Conservation (phyloP, 371 early-diverging fungal genomes). For the Rhizopus microsporus region DNA sequence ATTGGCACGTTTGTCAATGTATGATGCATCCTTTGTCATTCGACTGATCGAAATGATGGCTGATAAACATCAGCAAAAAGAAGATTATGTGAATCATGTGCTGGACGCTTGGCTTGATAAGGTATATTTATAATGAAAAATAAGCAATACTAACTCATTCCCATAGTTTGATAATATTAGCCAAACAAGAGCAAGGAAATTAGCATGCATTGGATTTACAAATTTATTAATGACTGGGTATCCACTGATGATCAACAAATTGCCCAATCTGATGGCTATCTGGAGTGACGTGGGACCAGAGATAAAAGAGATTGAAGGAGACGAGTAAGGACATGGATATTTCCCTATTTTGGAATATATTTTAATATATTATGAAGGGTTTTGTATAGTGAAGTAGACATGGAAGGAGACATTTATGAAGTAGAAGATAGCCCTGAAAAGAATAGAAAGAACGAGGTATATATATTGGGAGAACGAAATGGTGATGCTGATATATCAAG, state of each 20-base stretch:
- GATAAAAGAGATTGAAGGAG: constrained; percentile 58
- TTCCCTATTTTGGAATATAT: not conserved
- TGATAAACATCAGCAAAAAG: constrained; percentile 45
- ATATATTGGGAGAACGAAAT: not conserved
- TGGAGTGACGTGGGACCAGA: constrained; percentile 70
- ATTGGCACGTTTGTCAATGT: constrained; percentile 65
- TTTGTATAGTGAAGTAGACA: constrained; percentile 64
- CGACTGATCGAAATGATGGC: constrained; percentile 46
- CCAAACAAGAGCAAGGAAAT: constrained; percentile 71
- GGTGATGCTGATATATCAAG: not conserved
- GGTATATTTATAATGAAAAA: constrained; percentile 33
- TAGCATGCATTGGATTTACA: constrained; percentile 72
- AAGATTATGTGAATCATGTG: constrained; percentile 46
- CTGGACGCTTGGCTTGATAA: constrained; percentile 70
- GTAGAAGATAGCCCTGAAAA: constrained; percentile 60
- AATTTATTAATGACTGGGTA: constrained; percentile 60
- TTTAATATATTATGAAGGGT: constrained; percentile 34
- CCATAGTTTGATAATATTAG: constrained; percentile 75
- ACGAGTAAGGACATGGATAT: constrained; percentile 46
- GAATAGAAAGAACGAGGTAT: constrained; percentile 41
- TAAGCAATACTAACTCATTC: not conserved
- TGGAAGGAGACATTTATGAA: constrained; percentile 57
- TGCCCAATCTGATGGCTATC: constrained; percentile 59
- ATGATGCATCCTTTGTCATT: constrained; percentile 56
- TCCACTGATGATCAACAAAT: constrained; percentile 39